Evolutionary conservation across 345 rosid genomes (phyloP), one percentile per base, ranked within the genome.

Genomic region (Eucalyptus regnans): DNA sequence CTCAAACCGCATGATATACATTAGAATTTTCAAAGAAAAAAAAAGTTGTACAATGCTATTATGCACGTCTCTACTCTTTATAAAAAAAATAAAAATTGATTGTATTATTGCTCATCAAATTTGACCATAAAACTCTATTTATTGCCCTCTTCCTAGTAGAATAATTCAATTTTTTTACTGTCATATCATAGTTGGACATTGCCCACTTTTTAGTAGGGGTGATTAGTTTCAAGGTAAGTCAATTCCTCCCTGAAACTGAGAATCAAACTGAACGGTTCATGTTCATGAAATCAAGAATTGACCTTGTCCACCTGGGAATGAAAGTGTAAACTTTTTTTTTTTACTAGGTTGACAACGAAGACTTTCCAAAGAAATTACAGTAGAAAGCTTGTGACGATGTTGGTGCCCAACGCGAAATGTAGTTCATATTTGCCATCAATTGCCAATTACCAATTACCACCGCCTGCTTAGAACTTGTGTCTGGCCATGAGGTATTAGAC

Each of bases 281-380:
- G 2, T 62, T 27, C 16, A 13, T 62, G 33, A 29, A 62, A 62
- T 29, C 31, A 27, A 29, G 33, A 62, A 27, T 0, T 12, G 68
- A 62, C 0, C 33, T 13, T 12, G 0, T 12, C 8, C 17, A 62
- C 68, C 1, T 3, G 23, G 4, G 4, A 62, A 5, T 1, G 1
- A 29, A 62, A 27, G 16, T 62, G 68, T 62, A 27, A 29, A 60
- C 8, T 27, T 27, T 60, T 12, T 64, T 54, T 20, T 64, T 64
- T 64, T 64, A 16, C 37, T 64, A n/a, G 18, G 76, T 64, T 62
- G 71, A 12, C 71, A 62, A 62, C 8, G 18, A 64, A 64, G 37
- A 29, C 37, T 29, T 64, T 31, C 17, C 8, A 15, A 64, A n/a
- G 17, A 15, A 64, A 64, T 31, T 29, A 4, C 71, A n/a, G 17